A percentile compares a stretch with the other conserved stretches of the same genome.
These are phyloP conservation scores for Ogataea siamensis DNA, from an alignment of 805 yeast species.

Conservation along the genomic window DNA sequence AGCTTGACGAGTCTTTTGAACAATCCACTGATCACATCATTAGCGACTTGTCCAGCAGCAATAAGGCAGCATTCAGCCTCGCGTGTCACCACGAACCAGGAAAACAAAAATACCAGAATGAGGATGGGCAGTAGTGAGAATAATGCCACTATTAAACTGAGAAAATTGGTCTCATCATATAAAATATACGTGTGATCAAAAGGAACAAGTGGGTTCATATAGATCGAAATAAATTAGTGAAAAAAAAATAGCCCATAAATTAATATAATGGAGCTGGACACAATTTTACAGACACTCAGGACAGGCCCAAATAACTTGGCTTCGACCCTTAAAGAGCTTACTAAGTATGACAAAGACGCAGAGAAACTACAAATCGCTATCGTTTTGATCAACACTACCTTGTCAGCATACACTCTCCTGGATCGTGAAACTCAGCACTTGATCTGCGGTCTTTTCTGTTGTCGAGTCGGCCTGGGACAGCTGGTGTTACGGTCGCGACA, in stretches of 20 bases:
- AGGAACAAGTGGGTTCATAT: constrained; percentile 40
- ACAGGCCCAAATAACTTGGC: not conserved
- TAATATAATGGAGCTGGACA: constrained; percentile 2
- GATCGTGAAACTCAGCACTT: constrained; percentile 5
- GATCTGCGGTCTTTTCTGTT: constrained; percentile 14
- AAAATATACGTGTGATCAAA: constrained; percentile 85
- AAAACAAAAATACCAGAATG: constrained; percentile 70
- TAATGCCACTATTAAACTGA: constrained; percentile 64
- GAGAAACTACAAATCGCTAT: constrained; percentile 3
- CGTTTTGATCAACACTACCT: constrained; percentile 9
- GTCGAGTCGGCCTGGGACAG: constrained; percentile 28
- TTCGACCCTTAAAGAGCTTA: not conserved
- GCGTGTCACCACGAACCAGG: constrained; percentile 79
- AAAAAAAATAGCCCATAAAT: constrained; percentile 1
- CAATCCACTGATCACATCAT: constrained; percentile 69
- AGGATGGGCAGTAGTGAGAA: constrained; percentile 80
- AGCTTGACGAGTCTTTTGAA: constrained; percentile 63
- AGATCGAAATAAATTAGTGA: not conserved
- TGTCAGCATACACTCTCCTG: constrained; percentile 19
- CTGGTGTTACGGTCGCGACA: constrained; percentile 14
- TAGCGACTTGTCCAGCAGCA: constrained; percentile 81
- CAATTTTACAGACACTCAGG: constrained; percentile 1
- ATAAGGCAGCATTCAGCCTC: constrained; percentile 83
- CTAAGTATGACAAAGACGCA: not conserved
- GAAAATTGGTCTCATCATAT: constrained; percentile 63